phyloP scores from a whole-genome alignment of 805 yeast genomes.

The Wickerhamia fluorescens region DNA sequence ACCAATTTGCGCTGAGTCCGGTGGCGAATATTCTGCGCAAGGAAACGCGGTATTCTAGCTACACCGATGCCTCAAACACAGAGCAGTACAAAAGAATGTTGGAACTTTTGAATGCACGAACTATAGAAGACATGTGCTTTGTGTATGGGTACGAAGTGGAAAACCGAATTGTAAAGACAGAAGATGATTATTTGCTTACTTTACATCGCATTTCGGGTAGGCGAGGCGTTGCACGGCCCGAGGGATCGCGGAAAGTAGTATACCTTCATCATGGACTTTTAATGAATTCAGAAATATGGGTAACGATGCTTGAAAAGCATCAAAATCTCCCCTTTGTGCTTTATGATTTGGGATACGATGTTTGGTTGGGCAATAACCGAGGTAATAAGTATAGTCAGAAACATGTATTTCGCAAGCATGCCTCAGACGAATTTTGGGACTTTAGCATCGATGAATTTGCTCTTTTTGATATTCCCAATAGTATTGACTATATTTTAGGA shows the following conservation, averaged over 20 bases:
- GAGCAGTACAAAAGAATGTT: conserved; percentile 24
- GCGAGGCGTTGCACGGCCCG: conserved; percentile 3
- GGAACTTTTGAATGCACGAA: conserved; percentile 38
- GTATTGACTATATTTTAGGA: conserved; percentile 64
- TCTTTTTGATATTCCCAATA: conserved; percentile 78
- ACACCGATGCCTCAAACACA: conserved; percentile 13
- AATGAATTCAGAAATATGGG: conserved; percentile 82
- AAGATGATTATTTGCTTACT: conserved; percentile 70
- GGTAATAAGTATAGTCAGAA: conserved; percentile 91
- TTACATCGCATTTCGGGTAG: conserved; percentile 50
- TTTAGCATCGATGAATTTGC: conserved; percentile 91
- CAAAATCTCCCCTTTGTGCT: conserved; percentile 62
- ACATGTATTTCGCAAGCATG: conserved; percentile 40
- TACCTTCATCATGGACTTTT: conserved; percentile 89
- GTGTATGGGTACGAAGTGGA: conserved; percentile 67
- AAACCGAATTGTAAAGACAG: conserved; percentile 69
- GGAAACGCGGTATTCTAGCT: conserved; percentile 10
- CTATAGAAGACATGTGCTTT: conserved; percentile 59
- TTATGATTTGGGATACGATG: conserved; percentile 82
- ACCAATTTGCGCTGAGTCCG: conserved; percentile 21
- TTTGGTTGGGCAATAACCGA: conserved; percentile 89
- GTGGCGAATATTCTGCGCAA: conserved; percentile 13
- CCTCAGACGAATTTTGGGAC: conserved; percentile 66
- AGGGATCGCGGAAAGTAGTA: conserved; percentile 40
- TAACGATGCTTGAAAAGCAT: conserved; percentile 34